phyloP scores from a whole-genome alignment of 345 rosid species.

The Bruguiera parviflora region DNA sequence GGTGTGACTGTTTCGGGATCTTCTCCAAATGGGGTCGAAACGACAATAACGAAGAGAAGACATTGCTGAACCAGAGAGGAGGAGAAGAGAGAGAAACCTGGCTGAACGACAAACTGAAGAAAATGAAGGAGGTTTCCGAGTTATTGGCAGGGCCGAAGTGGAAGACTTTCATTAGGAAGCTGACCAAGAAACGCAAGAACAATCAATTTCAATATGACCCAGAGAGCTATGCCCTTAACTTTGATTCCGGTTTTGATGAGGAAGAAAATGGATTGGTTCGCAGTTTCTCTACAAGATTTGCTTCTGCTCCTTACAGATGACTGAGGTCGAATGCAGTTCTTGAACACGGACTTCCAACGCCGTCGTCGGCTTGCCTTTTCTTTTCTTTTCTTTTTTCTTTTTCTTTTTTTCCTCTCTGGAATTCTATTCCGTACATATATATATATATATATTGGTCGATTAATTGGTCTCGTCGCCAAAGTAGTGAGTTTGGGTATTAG shows the following conservation, averaged over 20 bases:
- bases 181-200: slow-evolving; percentile 19
- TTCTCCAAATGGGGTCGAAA: slow-evolving; percentile 26
- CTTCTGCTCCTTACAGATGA: slow-evolving; percentile 15
- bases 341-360: no score
- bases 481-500: no score
- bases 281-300: slow-evolving; percentile 35
- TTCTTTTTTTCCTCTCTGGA: no score
- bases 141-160: slow-evolving; percentile 54
- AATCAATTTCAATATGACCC: slow-evolving; percentile 43
- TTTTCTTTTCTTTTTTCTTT: no score
- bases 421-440: no score
- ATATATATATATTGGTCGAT: no score
- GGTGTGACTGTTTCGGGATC: slow-evolving; percentile 35
- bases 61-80: slow-evolving; percentile 19
- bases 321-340: background rate
- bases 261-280: slow-evolving; percentile 34
- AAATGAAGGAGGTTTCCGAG: slow-evolving; percentile 44
- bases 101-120: slow-evolving; percentile 35
- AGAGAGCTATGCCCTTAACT: slow-evolving; percentile 59
- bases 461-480: no score
- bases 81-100: slow-evolving; percentile 23
- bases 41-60: background rate
- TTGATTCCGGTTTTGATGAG: slow-evolving; percentile 33
- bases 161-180: slow-evolving; percentile 54
- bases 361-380: no score